Percentiles rank a stretch among this genome's conserved stretches.
Conservation (phyloP, 2,329 filamentous ascomycete species). For the Exophiala lecanii-corni region DNA sequence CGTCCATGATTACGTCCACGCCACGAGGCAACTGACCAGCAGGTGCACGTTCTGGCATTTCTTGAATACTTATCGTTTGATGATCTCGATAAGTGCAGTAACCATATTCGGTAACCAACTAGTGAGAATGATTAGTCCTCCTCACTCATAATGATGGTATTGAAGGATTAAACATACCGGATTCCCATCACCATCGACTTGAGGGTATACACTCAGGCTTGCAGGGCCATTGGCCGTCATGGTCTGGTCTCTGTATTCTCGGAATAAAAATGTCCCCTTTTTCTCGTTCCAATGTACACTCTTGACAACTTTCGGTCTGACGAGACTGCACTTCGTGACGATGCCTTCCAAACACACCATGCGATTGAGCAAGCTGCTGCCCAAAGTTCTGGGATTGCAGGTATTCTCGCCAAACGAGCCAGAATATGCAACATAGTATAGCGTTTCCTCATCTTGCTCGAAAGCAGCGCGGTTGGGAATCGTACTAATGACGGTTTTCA, state of each 20-base stretch:
- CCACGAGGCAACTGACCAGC: conserved; percentile 91
- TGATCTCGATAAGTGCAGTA: conserved; percentile 95
- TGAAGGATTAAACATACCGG: conserved; percentile 53
- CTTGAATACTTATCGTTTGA: conserved; percentile 95
- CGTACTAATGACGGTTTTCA: conserved; percentile 82
- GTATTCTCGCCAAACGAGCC: conserved; percentile 93
- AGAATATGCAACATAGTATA: conserved; percentile 94
- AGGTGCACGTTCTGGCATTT: conserved; percentile 96
- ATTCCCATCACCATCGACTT: conserved; percentile 89
- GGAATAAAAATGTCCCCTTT: conserved; percentile 79
- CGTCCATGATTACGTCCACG: conserved; percentile 93
- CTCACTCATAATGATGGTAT: too few species aligned
- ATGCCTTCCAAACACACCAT: conserved; percentile 98
- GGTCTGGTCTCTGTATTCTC: conserved; percentile 92
- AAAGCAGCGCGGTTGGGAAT: conserved; percentile 70
- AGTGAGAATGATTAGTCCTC: too few species aligned
- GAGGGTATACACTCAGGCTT: conserved; percentile 87
- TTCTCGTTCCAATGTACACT: conserved; percentile 94
- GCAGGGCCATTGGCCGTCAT: conserved; percentile 86
- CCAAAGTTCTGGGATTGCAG: conserved; percentile 89
- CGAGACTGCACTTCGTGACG: conserved; percentile 91
- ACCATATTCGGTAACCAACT: conserved; percentile 88
- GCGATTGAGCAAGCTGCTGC: conserved; percentile 83
- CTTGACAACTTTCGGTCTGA: conserved; percentile 94
- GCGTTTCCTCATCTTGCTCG: conserved; percentile 69